Evolutionary conservation across 306 rosid genomes (phyloP).

Genomic region (Aeschynomene evenia): DNA sequence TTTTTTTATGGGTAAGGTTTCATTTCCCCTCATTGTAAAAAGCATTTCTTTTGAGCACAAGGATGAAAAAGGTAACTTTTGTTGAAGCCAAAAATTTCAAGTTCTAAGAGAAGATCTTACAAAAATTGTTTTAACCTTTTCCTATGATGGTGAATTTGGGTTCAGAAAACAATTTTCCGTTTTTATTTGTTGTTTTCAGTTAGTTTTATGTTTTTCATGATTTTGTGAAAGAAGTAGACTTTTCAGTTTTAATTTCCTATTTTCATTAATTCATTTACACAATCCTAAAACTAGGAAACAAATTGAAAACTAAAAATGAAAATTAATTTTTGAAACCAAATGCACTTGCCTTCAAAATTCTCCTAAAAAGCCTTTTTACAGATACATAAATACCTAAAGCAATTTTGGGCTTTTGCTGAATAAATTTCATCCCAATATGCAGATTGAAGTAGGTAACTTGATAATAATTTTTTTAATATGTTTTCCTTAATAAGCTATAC

Average conservation of each 20-base stretch:
- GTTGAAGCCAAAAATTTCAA: not conserved
- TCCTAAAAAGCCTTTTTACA: no score
- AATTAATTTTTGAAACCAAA: no score
- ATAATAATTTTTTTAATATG: not conserved
- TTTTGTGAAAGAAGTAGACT: no score
- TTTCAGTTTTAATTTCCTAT: no score
- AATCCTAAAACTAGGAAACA: no score
- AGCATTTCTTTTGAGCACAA: not conserved
- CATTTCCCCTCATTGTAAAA: not conserved
- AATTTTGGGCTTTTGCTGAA: not conserved
- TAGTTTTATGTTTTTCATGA: no score
- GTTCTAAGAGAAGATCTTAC: not conserved
- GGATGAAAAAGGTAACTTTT: conserved; percentile 7
- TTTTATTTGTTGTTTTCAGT: no score
- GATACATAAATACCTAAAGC: not conserved
- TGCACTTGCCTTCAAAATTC: not conserved
- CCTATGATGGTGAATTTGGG: no score
- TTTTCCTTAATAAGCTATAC: conserved; percentile 1
- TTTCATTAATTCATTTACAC: no score
- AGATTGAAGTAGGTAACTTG: not conserved
- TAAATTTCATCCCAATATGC: not conserved
- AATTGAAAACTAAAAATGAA: no score
- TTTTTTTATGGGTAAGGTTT: not conserved
- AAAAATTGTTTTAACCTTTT: conserved; percentile 5
- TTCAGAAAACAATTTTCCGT: no score